Base-by-base conservation (phyloP, 2,329 filamentous ascomycete species). In the Xylariaceae sp. region DNA sequence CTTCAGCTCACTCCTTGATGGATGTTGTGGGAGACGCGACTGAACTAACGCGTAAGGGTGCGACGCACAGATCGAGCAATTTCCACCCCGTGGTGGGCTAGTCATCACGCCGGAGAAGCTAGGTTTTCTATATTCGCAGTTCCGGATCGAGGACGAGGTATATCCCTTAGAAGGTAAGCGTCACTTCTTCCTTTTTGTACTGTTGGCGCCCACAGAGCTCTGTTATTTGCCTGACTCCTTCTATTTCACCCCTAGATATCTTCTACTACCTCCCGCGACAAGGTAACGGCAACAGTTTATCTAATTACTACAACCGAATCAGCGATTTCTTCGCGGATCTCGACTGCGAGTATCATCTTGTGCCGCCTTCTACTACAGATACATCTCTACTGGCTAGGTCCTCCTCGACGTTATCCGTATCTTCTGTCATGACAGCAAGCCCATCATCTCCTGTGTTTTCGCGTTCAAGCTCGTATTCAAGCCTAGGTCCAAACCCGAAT, bases 51-150 rank as follows among this genome's bases (percentile, higher is more conserved):
- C 30, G 29, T 39, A n/a, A n/a, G n/a, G n/a, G 13, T 21, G n/a
- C 30, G 18, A 24, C 23, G 27, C 27, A 16, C 40, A 88, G 85
- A 86, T 90, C 60, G 83, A 88, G 50, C 81, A 90, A 59, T 88
- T 86, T 65, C 76, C 84, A 40, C 87, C 88, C 1, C 82, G 80
- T 58, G 81, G 81, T 43, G 87, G 81, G 27, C 75, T 93, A 13
- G 88, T 94, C 35, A 79, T 96, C 29, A 83, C 87, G 0, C 91
- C 91, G 0, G 75, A 83, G 4, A 94, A 94, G 73, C 81, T 96
- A 76, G 79, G 83, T 11, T 78, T 80, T 41, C 90, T 92, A 61
- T 95, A 95, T 67, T 77, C 81, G 13, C 81, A 83, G 48, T 88
- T 88, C 53, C 79, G 79, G 44, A 69, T 92, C 1, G 73, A 82